Evolutionary conservation across 2,329 filamentous ascomycete species (phyloP).

Genomic region (Fusarium sp.): DNA sequence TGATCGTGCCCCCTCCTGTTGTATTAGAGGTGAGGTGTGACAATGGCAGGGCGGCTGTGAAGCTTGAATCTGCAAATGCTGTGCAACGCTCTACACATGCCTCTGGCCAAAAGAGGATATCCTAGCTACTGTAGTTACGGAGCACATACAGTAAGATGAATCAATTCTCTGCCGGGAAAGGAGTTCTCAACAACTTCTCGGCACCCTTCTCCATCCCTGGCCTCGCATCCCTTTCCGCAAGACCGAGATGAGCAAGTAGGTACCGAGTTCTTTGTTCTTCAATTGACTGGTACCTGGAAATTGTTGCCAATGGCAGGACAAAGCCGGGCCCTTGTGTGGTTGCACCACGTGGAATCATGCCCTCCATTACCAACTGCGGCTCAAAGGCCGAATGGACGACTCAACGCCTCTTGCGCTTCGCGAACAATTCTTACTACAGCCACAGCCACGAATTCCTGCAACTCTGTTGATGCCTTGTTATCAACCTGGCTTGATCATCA

Average conservation of each 20-base stretch:
- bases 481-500: constrained; percentile 1
- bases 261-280: constrained; percentile 9
- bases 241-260: constrained; percentile 4
- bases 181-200: constrained; percentile 5
- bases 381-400: constrained; percentile 35
- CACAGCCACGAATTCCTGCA: constrained; percentile 15
- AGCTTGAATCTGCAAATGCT: constrained; percentile 18
- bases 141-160: constrained; percentile 5
- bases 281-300: constrained; percentile 17
- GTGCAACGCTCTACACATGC: constrained; percentile 31
- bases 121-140: background rate
- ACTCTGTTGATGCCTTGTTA: constrained; percentile 15
- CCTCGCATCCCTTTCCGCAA: constrained; percentile 7
- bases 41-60: constrained; percentile 31
- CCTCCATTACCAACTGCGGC: constrained; percentile 30
- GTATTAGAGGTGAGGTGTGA: constrained; percentile 21
- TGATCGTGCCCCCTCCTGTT: constrained; percentile 28
- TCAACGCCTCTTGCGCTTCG: constrained; percentile 23
- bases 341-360: constrained; percentile 42
- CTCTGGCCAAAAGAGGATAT: constrained; percentile 12
- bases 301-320: constrained; percentile 8
- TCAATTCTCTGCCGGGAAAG: constrained; percentile 15
- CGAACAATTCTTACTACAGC: constrained; percentile 16
- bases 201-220: constrained; percentile 12
- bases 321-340: constrained; percentile 30